phyloP scores from a whole-genome alignment of 441 rosid species.

The Melastoma candidum region DNA sequence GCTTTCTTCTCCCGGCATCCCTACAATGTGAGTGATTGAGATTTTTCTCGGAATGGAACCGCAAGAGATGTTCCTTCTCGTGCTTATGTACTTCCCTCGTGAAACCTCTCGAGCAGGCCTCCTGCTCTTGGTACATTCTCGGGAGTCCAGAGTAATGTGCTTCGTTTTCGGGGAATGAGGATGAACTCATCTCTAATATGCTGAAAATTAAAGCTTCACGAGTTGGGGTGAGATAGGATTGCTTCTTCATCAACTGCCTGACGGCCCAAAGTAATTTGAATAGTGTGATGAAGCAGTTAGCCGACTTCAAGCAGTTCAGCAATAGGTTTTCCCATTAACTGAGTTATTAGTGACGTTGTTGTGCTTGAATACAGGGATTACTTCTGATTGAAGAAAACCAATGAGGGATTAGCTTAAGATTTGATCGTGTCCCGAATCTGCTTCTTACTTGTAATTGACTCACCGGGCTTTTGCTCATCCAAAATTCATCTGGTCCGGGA shows the following conservation, averaged over 20 bases:
- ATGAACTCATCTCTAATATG: conserved; percentile 48
- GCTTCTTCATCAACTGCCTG: conserved; percentile 61
- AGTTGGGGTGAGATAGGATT: conserved; percentile 26
- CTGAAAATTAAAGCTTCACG: conserved; percentile 61
- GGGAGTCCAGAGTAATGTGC: conserved; percentile 38
- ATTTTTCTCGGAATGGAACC: conserved; percentile 52
- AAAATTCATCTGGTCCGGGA: too few relatives aligned
- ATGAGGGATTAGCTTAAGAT: too few relatives aligned
- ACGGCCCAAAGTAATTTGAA: conserved; percentile 15
- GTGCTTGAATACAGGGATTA: too few relatives aligned
- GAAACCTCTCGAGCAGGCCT: conserved; percentile 30
- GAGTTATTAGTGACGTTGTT: too few relatives aligned
- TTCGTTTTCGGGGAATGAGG: conserved; percentile 20
- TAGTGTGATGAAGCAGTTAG: too few relatives aligned
- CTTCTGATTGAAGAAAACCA: too few relatives aligned
- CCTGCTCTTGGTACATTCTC: conserved; percentile 24
- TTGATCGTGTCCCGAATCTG: too few relatives aligned
- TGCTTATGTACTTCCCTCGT: conserved; percentile 28
- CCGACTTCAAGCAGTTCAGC: too few relatives aligned
- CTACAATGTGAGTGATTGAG: conserved; percentile 68
- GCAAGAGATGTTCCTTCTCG: conserved; percentile 25
- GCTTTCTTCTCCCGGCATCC: conserved; percentile 63
- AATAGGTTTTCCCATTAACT: too few relatives aligned
- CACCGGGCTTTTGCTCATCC: too few relatives aligned
- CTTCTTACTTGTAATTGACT: too few relatives aligned